Conservation (phyloP, 2,329 filamentous ascomycete species). For the Ciborinia camelliae region DNA sequence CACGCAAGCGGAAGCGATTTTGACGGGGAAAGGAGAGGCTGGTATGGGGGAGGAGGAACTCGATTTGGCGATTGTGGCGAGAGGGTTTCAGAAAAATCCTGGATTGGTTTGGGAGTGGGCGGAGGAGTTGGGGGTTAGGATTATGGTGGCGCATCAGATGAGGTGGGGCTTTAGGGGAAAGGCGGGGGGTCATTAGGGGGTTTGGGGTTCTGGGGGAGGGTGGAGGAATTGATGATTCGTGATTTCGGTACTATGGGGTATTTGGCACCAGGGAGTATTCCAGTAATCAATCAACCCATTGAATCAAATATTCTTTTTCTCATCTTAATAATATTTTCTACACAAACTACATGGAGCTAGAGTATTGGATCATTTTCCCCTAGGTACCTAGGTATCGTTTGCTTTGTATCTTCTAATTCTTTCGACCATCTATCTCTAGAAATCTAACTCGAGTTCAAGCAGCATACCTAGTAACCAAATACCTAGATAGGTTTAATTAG, state of each 20-base stretch:
- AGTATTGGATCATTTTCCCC: too few species aligned
- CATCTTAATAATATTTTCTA: too few species aligned
- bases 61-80: constrained; percentile 49
- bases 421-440: too few species aligned
- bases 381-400: too few species aligned
- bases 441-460: too few species aligned
- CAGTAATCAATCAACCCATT: too few species aligned
- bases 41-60: constrained; percentile 42
- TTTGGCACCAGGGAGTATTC: too few species aligned
- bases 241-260: not conserved
- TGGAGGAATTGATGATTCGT: not conserved
- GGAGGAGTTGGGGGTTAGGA: constrained; percentile 48
- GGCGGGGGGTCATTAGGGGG: constrained; percentile 20
- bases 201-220: not conserved
- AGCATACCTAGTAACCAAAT: too few species aligned
- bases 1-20: constrained; percentile 46
- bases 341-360: too few species aligned
- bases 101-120: constrained; percentile 54
- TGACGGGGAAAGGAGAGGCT: constrained; percentile 46
- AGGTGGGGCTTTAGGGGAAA: constrained; percentile 52
- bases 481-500: too few species aligned
- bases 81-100: constrained; percentile 58
- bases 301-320: too few species aligned
- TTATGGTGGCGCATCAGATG: constrained; percentile 52
- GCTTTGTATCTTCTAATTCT: too few species aligned